Evolutionary conservation across 2,329 filamentous ascomycete species (phyloP).

Genomic region (Sporothrix euskadiensis): DNA sequence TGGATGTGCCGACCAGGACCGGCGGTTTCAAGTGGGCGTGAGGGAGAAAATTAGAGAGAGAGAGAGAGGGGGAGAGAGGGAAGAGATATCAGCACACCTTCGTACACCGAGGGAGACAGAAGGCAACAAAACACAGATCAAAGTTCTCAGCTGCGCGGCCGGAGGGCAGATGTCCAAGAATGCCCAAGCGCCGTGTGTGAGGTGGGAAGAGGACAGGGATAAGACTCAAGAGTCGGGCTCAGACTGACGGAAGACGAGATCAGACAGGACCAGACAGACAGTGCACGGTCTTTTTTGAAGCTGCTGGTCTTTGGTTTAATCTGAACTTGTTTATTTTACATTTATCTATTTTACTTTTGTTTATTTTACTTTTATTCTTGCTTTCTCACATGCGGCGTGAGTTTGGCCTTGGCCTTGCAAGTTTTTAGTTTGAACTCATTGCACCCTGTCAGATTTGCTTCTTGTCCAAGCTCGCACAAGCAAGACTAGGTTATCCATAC

Average conservation of each 20-base stretch:
- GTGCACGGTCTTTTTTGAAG: background rate
- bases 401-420: background rate
- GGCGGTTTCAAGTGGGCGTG: background rate
- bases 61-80: background rate
- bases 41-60: background rate
- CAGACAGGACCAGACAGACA: background rate
- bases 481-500: no score
- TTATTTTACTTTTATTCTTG: background rate
- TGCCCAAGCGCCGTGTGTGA: background rate
- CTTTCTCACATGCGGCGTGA: background rate
- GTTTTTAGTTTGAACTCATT: background rate
- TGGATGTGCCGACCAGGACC: background rate
- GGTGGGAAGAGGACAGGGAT: background rate
- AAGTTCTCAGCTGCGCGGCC: background rate
- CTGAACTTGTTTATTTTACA: background rate
- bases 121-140: background rate
- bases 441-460: background rate
- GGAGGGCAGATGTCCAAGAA: background rate
- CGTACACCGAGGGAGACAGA: background rate
- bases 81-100: background rate
- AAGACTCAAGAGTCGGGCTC: no score
- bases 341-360: background rate
- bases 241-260: background rate
- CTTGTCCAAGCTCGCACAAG: no score
- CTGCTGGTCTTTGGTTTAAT: background rate